phyloP scores from a whole-genome alignment of 2,329 filamentous ascomycete genomes.

The Fusarium sp. region DNA sequence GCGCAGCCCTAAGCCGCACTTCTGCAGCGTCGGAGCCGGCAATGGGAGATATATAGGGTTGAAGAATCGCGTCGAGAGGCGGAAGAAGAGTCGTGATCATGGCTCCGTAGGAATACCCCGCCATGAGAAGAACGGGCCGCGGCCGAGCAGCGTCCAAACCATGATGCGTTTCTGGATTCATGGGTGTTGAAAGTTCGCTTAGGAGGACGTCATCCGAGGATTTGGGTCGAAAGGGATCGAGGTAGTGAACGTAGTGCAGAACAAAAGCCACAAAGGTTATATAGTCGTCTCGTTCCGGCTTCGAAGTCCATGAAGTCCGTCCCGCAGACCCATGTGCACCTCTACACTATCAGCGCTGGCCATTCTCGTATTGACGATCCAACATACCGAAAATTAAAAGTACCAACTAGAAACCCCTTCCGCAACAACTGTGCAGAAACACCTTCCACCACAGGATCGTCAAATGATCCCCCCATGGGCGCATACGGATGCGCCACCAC shows the following conservation, averaged over 20 bases:
- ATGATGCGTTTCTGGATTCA: background rate
- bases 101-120: slow-evolving; percentile 91
- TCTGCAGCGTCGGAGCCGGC: slow-evolving; percentile 70
- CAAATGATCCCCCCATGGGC: slow-evolving; percentile 82
- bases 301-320: slow-evolving; percentile 86
- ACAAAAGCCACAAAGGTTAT: slow-evolving; percentile 83
- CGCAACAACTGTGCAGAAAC: slow-evolving; percentile 71
- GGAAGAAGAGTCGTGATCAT: slow-evolving; percentile 81
- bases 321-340: slow-evolving; percentile 80
- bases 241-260: slow-evolving; percentile 72
- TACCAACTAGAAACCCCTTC: slow-evolving; percentile 78
- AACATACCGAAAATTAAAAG: slow-evolving; percentile 88
- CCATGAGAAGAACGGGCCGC: slow-evolving; percentile 64
- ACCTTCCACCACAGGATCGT: slow-evolving; percentile 80
- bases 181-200: slow-evolving; percentile 14
- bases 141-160: background rate
- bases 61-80: slow-evolving; percentile 65
- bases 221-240: slow-evolving; percentile 54
- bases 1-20: slow-evolving; percentile 74
- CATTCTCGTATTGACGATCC: too few species aligned
- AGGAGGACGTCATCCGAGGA: slow-evolving; percentile 11
- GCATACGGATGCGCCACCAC: slow-evolving; percentile 92
- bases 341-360: slow-evolving; percentile 55
- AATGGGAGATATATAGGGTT: slow-evolving; percentile 63
- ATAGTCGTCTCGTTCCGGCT: slow-evolving; percentile 84